Base-by-base conservation (phyloP, 2,329 filamentous ascomycete genomes). In the Phaeosphaeria sp. region DNA sequence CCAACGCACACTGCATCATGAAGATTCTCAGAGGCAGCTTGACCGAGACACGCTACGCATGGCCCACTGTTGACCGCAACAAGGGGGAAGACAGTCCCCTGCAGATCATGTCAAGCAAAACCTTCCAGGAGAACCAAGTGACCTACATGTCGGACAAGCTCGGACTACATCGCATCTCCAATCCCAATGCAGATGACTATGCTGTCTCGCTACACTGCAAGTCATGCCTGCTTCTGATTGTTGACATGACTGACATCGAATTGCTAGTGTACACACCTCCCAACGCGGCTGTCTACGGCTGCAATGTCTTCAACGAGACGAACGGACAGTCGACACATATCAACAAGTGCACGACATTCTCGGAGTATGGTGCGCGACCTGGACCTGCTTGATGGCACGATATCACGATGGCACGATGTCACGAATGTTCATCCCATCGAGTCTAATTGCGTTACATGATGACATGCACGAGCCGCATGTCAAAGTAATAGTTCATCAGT, bases 71-170 rank as follows among this genome's bases (percentile, higher is more conserved):
- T 51, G 75, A 75, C 45, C 72, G 80, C 49, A 78, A 82, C 49
- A 80, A 83, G 49, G 80, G 78, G 36, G 73, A 81, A 54, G 63
- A 71, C 5, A 77, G 81, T 6, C 87, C 88, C 2, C 88, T 91
- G 77, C 74, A 81, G 58, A 77, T 91, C 56, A 89, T 88, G 63
- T 88, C 86, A 45, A 86, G 91, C 70, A 91, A 86, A 40, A 84
- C 83, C 43, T 91, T 92, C 71, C 79, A 82, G 49, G 83, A 89
- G 72, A 89, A 94, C 64, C 82, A 90, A 61, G 92, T 96, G 40
- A 89, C 92, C 8, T 97, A 97, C 77, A 97, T 97, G 89, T 91
- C 91, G 40, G 93, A 97, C 75, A 75, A 92, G 79, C 87, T 97
- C 25, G 93, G 93, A 20, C 82, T 97, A 43, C 93, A 97, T 79